A percentile compares a stretch with the other conserved stretches of the same genome.
Evolutionary conservation across 2,329 filamentous ascomycete species (phyloP).

Genomic region (Ophiostoma novo-ulmi): DNA sequence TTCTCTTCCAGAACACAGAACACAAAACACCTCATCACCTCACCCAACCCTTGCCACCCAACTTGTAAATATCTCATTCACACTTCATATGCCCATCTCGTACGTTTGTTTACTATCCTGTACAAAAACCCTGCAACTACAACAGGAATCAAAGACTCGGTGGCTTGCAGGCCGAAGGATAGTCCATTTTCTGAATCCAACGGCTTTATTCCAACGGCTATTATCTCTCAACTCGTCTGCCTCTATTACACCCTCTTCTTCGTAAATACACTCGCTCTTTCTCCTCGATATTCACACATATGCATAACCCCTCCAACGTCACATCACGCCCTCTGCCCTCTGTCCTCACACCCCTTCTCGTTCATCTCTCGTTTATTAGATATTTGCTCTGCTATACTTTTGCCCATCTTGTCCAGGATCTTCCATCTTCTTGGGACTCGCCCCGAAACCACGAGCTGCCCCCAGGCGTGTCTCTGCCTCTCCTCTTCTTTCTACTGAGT

Average conservation of each 20-base stretch:
- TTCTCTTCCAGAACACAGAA: not conserved
- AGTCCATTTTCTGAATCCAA: not conserved
- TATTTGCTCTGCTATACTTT: not conserved
- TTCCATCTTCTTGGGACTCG: not conserved
- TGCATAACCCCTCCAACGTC: conserved; percentile 4
- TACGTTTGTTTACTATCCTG: not conserved
- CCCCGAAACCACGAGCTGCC: not conserved
- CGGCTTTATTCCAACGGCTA: not conserved
- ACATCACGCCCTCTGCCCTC: conserved; percentile 1
- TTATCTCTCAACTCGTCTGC: not conserved
- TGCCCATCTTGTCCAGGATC: not conserved
- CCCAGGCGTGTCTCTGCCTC: not conserved
- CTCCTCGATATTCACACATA: not conserved
- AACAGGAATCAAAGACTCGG: not conserved
- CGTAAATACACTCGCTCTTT: conserved; percentile 1
- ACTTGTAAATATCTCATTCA: conserved; percentile 1
- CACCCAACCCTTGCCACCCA: not conserved
- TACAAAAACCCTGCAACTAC: not conserved
- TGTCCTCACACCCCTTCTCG: not conserved
- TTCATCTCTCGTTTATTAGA: not conserved
- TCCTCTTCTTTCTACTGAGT: not conserved
- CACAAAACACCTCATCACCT: not conserved
- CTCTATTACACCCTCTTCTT: not conserved
- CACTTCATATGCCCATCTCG: not conserved
- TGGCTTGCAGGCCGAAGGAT: not conserved